phyloP scores from a whole-genome alignment of 768 basidiomycete species.

The Termitomyces sp. region DNA sequence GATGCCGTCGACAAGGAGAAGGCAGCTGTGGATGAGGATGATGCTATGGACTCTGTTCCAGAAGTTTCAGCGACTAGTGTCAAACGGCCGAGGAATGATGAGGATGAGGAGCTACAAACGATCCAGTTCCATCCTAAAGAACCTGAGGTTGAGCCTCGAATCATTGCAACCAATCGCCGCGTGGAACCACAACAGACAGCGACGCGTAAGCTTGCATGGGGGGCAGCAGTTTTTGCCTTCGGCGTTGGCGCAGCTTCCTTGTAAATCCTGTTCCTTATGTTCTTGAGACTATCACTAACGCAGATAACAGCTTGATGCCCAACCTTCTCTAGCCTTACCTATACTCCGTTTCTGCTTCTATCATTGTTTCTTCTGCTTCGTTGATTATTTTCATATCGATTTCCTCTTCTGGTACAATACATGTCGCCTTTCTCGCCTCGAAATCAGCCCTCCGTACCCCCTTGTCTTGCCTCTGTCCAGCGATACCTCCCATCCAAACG shows the following conservation, averaged over 20 bases:
- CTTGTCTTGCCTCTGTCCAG: conserved; percentile 3
- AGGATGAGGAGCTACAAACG: conserved; percentile 28
- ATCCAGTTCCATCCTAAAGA: conserved; percentile 65
- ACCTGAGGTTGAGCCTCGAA: conserved; percentile 49
- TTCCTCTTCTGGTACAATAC: background rate
- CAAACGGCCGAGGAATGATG: conserved; percentile 58
- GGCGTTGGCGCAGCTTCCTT: conserved; percentile 61
- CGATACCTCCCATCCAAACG: conserved; percentile 1
- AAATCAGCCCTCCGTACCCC: conserved; percentile 12
- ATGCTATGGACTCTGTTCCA: conserved; percentile 18
- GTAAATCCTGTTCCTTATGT: conserved; percentile 38
- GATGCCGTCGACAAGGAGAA: conserved; percentile 20
- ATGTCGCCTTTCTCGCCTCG: conserved; percentile 8
- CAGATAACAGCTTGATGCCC: conserved; percentile 36
- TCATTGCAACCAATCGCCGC: conserved; percentile 57
- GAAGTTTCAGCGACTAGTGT: conserved; percentile 19
- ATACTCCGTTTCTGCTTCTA: background rate
- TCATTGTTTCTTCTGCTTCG: background rate
- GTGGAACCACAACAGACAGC: conserved; percentile 56
- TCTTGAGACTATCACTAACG: conserved; percentile 2
- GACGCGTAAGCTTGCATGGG: conserved; percentile 78
- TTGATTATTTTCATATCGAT: background rate
- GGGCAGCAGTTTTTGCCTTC: conserved; percentile 76
- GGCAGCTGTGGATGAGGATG: conserved; percentile 28
- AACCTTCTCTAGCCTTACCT: conserved; percentile 39